Evolutionary conservation across 2,329 filamentous ascomycete species (phyloP).

Genomic region (Sordariomycetes sp.): DNA sequence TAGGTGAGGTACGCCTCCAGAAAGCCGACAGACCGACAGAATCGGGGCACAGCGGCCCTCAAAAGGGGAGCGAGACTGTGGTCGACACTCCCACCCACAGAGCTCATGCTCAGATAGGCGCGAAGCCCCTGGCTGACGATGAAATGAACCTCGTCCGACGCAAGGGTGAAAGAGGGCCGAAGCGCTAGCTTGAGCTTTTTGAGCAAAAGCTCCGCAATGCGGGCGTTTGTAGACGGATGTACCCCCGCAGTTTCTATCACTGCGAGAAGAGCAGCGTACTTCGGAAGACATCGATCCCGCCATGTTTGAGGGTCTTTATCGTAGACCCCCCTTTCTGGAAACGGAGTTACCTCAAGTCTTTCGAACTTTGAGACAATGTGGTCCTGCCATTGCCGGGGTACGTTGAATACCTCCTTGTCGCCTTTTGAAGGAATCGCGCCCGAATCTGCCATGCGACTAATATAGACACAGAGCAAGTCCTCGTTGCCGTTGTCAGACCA

Average conservation of each 20-base stretch:
- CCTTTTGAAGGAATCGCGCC: conserved; percentile 41
- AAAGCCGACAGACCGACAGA: conserved; percentile 55
- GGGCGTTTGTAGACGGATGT: conserved; percentile 55
- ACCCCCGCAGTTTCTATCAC: conserved; percentile 51
- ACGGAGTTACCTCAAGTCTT: conserved; percentile 50
- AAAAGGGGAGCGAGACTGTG: conserved; percentile 53
- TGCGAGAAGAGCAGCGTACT: conserved; percentile 56
- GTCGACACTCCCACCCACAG: conserved; percentile 46
- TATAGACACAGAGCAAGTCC: conserved; percentile 55
- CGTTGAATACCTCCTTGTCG: conserved; percentile 40
- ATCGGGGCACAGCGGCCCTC: conserved; percentile 54
- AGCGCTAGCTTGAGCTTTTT: conserved; percentile 56
- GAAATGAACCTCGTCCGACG: conserved; percentile 57
- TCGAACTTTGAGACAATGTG: conserved; percentile 63
- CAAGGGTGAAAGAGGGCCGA: conserved; percentile 45
- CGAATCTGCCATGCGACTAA: conserved; percentile 53
- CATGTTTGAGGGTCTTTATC: conserved; percentile 51
- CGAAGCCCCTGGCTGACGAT: conserved; percentile 67
- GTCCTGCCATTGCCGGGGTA: conserved; percentile 62
- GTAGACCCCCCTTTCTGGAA: conserved; percentile 52
- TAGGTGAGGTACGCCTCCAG: conserved; percentile 28
- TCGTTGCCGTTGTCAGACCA: conserved; percentile 60
- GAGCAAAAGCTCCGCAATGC: conserved; percentile 55
- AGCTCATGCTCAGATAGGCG: conserved; percentile 58
- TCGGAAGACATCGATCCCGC: conserved; percentile 53